These are phyloP conservation scores for Paraconiothyrium sp. DNA, from an alignment of 2,329 filamentous ascomycete species.

Conservation along the genomic window DNA sequence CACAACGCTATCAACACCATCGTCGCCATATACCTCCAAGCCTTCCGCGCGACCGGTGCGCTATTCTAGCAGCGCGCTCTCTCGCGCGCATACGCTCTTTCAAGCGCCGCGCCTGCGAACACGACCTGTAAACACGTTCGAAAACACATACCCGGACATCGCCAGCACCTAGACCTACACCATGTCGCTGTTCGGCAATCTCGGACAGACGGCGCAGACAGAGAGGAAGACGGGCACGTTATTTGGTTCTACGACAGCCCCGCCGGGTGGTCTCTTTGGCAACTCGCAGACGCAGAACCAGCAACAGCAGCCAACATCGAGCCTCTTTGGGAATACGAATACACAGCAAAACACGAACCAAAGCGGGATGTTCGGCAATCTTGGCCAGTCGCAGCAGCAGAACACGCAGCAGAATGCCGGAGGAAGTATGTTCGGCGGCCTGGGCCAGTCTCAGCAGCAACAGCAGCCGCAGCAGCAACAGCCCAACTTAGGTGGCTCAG, in stretches of 20 bases:
- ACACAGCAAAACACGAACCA: slow-evolving; percentile 23
- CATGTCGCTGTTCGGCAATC: slow-evolving; percentile 45
- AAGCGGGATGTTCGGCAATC: slow-evolving; percentile 34
- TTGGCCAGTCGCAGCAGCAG: slow-evolving; percentile 31
- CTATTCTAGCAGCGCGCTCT: not conserved
- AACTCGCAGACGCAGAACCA: slow-evolving; percentile 46
- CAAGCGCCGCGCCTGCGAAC: slow-evolving; percentile 1
- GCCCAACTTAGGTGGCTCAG: slow-evolving; percentile 51
- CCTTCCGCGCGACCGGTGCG: not conserved
- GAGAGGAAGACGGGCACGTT: slow-evolving; percentile 50
- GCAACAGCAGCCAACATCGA: slow-evolving; percentile 45
- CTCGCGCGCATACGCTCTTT: not conserved
- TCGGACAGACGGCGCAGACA: slow-evolving; percentile 30
- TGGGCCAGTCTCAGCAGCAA: slow-evolving; percentile 54
- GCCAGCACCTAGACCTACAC: slow-evolving; percentile 8
- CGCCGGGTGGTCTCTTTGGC: slow-evolving; percentile 52
- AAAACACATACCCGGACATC: not conserved
- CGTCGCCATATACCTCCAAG: not conserved
- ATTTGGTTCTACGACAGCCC: slow-evolving; percentile 48
- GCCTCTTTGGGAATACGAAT: slow-evolving; percentile 29
- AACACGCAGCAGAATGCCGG: slow-evolving; percentile 51
- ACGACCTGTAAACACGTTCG: slow-evolving; percentile 4
- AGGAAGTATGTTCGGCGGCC: slow-evolving; percentile 46
- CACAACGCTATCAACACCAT: not conserved
- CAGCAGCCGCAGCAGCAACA: slow-evolving; percentile 52